These are phyloP conservation scores for Flaveria brownii DNA, from an alignment of 129 eudicot species.

Conservation along the genomic window DNA sequence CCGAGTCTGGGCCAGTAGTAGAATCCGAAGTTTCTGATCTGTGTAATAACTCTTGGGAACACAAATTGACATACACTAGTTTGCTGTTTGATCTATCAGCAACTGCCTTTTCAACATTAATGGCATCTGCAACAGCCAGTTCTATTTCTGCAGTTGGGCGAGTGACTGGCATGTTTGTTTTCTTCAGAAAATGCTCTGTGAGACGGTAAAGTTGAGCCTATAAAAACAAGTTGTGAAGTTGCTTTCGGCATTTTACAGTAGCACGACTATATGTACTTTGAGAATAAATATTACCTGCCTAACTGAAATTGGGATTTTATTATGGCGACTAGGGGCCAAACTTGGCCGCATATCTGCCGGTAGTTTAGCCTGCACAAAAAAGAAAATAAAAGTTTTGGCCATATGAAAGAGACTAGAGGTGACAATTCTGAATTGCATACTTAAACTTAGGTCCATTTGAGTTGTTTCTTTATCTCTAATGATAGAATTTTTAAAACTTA, in stretches of 20 bases:
- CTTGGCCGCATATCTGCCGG: constrained; percentile 83
- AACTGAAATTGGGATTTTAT: constrained; percentile 68
- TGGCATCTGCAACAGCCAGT: constrained; percentile 89
- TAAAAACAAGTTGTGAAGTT: constrained; percentile 18
- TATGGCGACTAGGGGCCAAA: constrained; percentile 77
- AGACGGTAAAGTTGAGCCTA: constrained; percentile 95
- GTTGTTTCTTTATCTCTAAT: background rate
- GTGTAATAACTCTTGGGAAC: constrained; percentile 72
- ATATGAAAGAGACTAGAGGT: constrained; percentile 9
- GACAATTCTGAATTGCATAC: background rate
- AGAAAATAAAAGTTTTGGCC: background rate
- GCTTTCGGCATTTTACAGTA: background rate
- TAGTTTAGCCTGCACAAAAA: constrained; percentile 69
- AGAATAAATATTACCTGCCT: constrained; percentile 67
- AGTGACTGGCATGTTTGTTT: constrained; percentile 63
- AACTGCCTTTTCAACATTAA: constrained; percentile 80
- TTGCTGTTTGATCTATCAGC: constrained; percentile 84
- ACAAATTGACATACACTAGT: constrained; percentile 73
- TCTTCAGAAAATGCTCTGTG: constrained; percentile 74
- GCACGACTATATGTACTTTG: constrained; percentile 7
- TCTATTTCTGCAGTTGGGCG: constrained; percentile 76
- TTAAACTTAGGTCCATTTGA: background rate
- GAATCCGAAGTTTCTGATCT: constrained; percentile 43
- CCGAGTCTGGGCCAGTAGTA: constrained; percentile 33
- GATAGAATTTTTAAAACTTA: background rate